phyloP scores from a whole-genome alignment of 148 eudicot genomes.

The Cornus kousa region DNA sequence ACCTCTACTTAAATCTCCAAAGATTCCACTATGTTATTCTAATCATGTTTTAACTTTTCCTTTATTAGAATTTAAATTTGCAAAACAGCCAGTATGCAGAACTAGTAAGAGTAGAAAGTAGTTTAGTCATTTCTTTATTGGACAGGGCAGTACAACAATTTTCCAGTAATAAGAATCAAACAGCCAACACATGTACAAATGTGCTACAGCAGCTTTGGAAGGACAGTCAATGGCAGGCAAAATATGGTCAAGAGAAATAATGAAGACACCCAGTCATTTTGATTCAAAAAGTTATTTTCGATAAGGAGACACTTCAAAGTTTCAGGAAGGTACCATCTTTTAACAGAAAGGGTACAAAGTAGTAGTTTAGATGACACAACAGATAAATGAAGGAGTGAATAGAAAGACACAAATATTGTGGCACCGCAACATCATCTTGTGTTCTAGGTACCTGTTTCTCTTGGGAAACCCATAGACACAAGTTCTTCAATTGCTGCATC shows the following conservation, averaged over 20 bases:
- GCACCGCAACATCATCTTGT: not conserved
- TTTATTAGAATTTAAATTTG: not conserved
- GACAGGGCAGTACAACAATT: too few relatives aligned
- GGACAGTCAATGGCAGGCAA: not conserved
- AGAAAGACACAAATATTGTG: not conserved
- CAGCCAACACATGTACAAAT: too few relatives aligned
- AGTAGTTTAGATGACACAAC: not conserved
- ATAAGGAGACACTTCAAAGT: not conserved
- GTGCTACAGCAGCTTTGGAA: too few relatives aligned
- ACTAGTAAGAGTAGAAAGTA: not conserved
- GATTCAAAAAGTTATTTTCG: not conserved
- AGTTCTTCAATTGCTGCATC: constrained; percentile 50
- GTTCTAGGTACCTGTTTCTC: constrained; percentile 48
- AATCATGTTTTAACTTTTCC: not conserved
- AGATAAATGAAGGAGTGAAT: not conserved
- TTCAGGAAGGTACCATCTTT: not conserved
- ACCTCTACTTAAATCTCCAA: not conserved
- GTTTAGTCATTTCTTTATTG: not conserved
- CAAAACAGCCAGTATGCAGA: not conserved
- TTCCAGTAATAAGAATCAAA: too few relatives aligned
- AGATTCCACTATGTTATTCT: not conserved
- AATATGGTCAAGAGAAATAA: not conserved
- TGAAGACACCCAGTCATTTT: not conserved
- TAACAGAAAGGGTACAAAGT: not conserved
- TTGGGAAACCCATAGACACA: constrained; percentile 63